Conservation (phyloP, 176 grass and related monocot species). For the Eleusine indica region DNA sequence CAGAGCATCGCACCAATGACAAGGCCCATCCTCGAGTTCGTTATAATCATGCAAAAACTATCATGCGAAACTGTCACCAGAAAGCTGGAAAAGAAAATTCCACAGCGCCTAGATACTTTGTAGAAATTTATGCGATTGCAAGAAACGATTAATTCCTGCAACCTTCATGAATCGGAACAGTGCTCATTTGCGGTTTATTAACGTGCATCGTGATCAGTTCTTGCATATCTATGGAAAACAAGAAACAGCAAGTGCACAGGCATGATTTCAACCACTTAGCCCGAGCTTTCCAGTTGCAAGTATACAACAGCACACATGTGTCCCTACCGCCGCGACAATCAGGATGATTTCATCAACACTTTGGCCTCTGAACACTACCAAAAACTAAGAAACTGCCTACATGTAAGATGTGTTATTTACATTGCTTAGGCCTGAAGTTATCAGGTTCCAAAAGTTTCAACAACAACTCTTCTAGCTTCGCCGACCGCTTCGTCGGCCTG, state of each 20-base stretch:
- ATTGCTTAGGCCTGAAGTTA: constrained; percentile 93
- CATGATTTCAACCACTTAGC: constrained; percentile 25
- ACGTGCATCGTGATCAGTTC: neutral
- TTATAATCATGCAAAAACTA: neutral
- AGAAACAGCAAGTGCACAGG: neutral
- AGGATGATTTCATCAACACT: constrained; percentile 13
- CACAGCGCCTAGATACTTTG: no score
- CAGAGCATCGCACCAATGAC: neutral
- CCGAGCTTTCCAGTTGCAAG: constrained; percentile 41
- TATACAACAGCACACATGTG: constrained; percentile 36
- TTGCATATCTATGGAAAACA: neutral
- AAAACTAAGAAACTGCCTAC: constrained; percentile 40
- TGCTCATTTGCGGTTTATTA: neutral
- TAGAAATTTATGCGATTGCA: neutral
- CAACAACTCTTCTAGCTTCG: constrained; percentile 75
- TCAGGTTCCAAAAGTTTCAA: constrained; percentile 74
- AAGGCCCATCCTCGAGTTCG: neutral
- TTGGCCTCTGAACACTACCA: constrained; percentile 30
- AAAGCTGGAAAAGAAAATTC: no score
- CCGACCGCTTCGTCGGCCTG: constrained; percentile 52
- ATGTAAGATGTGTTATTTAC: constrained; percentile 71
- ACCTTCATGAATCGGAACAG: neutral
- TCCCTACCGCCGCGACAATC: constrained; percentile 24
- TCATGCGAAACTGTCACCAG: no score
- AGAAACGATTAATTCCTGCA: neutral